These are phyloP conservation scores for Davidsoniella virescens DNA, from an alignment of 2,329 filamentous ascomycete genomes.

Conservation along the genomic window DNA sequence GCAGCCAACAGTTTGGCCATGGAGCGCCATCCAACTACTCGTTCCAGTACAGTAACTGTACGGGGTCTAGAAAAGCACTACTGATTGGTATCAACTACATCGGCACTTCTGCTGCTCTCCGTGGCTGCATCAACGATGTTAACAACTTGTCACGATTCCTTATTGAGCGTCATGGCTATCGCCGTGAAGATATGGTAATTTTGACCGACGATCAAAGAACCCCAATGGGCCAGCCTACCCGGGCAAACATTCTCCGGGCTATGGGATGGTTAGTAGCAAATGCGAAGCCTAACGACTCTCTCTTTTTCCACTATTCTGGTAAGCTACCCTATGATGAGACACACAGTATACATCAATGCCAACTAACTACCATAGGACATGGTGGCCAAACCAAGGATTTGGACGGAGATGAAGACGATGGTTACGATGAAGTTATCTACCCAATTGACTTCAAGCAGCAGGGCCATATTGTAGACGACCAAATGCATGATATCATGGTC, in stretches of 20 bases:
- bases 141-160: conserved; percentile 42
- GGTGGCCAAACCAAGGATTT: conserved; percentile 39
- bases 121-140: conserved; percentile 44
- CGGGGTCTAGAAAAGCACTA: conserved; percentile 52
- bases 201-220: conserved; percentile 42
- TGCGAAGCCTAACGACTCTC: conserved; percentile 37
- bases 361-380: conserved; percentile 23
- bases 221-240: conserved; percentile 39
- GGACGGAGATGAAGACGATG: conserved; percentile 40
- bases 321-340: background rate
- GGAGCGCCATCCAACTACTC: conserved; percentile 67
- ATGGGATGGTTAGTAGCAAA: conserved; percentile 45
- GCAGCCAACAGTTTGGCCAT: conserved; percentile 57
- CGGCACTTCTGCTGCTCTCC: conserved; percentile 37
- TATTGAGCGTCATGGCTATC: conserved; percentile 37
- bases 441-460: conserved; percentile 37
- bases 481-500: conserved; percentile 49
- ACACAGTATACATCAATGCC: background rate
- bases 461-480: conserved; percentile 41
- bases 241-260: conserved; percentile 36
- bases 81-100: conserved; percentile 48
- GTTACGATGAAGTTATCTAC: conserved; percentile 42
- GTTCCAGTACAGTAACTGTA: conserved; percentile 87
- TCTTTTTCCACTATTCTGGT: conserved; percentile 44
- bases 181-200: conserved; percentile 41